Evolutionary conservation across 306 rosid species (phyloP).

Genomic region (Prunus padus): DNA sequence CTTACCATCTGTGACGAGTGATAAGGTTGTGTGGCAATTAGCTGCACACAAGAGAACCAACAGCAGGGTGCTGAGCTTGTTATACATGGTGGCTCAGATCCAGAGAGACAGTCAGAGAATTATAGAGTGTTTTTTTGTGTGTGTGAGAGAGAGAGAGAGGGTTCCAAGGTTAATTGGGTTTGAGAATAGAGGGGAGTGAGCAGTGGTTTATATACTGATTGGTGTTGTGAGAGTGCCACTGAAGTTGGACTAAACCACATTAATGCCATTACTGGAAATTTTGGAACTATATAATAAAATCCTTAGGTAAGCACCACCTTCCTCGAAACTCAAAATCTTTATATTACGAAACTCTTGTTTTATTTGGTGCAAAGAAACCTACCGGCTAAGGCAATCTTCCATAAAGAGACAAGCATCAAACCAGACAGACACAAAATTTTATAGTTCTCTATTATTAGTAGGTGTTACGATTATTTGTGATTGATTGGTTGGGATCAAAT

Average conservation of each 20-base stretch:
- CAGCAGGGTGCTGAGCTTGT: conserved; percentile 33
- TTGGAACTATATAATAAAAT: background rate
- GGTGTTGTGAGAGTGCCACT: conserved; percentile 32
- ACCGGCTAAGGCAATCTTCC: background rate
- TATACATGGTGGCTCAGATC: conserved; percentile 28
- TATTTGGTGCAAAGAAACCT: background rate
- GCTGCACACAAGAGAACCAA: conserved; percentile 40
- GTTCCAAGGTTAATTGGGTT: background rate
- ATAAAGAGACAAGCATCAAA: background rate
- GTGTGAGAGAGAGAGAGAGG: background rate
- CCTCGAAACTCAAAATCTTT: background rate
- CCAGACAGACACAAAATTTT: background rate
- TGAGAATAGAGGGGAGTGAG: conserved; percentile 20
- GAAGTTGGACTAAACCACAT: conserved; percentile 28
- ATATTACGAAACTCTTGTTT: background rate
- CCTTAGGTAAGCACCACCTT: background rate
- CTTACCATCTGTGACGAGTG: conserved; percentile 44
- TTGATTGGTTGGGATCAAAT: background rate
- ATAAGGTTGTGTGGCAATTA: conserved; percentile 31
- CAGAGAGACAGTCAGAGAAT: too few relatives aligned
- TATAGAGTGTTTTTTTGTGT: background rate
- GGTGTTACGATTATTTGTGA: background rate
- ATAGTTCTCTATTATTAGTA: background rate
- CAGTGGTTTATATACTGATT: conserved; percentile 42
- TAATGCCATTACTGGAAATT: conserved; percentile 39